phyloP scores from a whole-genome alignment of 148 eudicot genomes.

The Camellia japonica region DNA sequence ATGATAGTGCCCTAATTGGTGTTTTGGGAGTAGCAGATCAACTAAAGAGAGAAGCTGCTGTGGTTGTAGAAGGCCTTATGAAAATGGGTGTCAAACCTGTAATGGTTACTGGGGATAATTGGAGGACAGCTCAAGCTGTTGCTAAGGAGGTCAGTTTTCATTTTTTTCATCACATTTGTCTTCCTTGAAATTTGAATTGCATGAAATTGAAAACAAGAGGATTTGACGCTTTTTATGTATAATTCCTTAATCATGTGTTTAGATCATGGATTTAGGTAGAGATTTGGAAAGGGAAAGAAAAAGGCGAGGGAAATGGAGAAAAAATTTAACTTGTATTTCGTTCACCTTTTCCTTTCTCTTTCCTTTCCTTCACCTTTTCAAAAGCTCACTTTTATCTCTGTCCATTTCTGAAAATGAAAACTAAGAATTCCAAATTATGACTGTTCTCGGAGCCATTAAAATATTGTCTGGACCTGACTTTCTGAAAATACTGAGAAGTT shows the following conservation, averaged over 20 bases:
- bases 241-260: too few species aligned
- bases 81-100: constrained; percentile 91
- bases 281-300: too few species aligned
- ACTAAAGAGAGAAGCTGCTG: constrained; percentile 90
- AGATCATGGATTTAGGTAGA: too few species aligned
- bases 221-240: too few species aligned
- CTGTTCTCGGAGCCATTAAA: background rate
- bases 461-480: background rate
- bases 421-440: background rate
- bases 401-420: background rate
- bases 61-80: constrained; percentile 84
- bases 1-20: constrained; percentile 59
- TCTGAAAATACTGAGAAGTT: background rate
- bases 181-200: background rate
- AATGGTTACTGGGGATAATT: constrained; percentile 98
- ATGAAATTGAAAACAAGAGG: background rate
- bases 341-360: too few species aligned
- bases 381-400: too few species aligned
- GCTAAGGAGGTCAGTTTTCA: constrained; percentile 73
- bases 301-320: too few species aligned
- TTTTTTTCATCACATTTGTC: background rate
- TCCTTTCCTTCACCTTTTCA: too few species aligned
- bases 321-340: too few species aligned
- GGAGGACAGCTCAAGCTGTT: constrained; percentile 91
- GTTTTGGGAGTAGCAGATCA: constrained; percentile 92